A percentile compares a stretch with the other conserved stretches of the same genome.
These are phyloP conservation scores for Globisporangium okanoganense DNA, from an alignment of 352 stramenopile species.

Conservation along the genomic window DNA sequence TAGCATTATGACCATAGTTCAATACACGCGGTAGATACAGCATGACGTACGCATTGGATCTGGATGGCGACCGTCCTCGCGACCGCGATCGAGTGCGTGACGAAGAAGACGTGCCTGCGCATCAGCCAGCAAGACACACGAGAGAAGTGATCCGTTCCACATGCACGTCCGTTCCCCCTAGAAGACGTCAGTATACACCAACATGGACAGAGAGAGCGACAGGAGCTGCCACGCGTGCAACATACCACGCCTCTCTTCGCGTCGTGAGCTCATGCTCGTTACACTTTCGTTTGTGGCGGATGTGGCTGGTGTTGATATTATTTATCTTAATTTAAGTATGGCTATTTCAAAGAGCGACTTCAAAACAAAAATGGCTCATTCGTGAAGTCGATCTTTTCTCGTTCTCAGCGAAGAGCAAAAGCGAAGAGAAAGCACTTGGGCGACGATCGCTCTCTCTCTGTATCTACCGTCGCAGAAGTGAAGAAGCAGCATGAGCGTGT, in stretches of 20 bases:
- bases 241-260: conserved; percentile 7
- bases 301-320: neutral
- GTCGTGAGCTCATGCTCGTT: conserved; percentile 3
- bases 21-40: neutral
- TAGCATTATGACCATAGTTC: neutral
- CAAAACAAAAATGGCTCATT: neutral
- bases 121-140: conserved; percentile 16
- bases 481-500: conserved; percentile 35
- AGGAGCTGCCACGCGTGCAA: neutral
- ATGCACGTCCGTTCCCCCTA: conserved; percentile 10
- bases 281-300: neutral
- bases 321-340: neutral
- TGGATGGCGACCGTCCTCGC: conserved; percentile 24
- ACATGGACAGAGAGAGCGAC: neutral
- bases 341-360: neutral
- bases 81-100: conserved; percentile 21
- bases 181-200: conserved; percentile 8
- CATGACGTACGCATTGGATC: conserved; percentile 7
- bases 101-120: conserved; percentile 24
- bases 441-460: conserved; percentile 4
- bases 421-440: conserved; percentile 1
- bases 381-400: conserved; percentile 17
- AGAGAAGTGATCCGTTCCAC: neutral
- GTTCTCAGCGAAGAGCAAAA: conserved; percentile 11
- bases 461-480: neutral